Base-by-base conservation (phyloP, 2,329 filamentous ascomycete species). In the Penicillium brevicompactum region DNA sequence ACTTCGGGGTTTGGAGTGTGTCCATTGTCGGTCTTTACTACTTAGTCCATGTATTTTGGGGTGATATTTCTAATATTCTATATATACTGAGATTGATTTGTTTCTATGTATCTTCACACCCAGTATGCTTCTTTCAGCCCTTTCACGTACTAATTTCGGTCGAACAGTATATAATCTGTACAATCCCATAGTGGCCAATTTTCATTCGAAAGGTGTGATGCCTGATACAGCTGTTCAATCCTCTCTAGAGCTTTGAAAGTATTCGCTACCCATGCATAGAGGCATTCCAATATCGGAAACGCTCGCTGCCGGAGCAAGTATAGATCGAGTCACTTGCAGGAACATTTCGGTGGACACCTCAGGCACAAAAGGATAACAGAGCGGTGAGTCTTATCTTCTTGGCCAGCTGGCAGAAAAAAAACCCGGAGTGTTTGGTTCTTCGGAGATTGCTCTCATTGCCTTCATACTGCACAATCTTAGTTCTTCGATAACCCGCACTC, bases 361-460 rank as follows among this genome's bases (percentile, higher is more conserved):
- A 37, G n/a, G 6, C 34, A 14, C 11, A 6, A n/a, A 3, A 2
- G 31, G 51, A 53, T 49, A 53, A 44, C 18, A 27, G 44, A 49
- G 60, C 60, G 60, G 60, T 63, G 50, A 51, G 22, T 13, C 32
- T 10, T 22, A 49, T 30, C 44, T 42, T 18, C 32, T 14, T 8
- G 32, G 8, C 10, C 24, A 27, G 31, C 8, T 13, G 51, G 56
- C 61, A 56, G 50, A 61, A 65, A 60, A 63, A 55, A 51, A 55
- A 58, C 11, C 32, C 44, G 43, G 45, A 55, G 42, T 21, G 42
- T 53, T 52, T 31, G 43, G 14, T 13, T 5, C n/a, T 13, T 14
- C 22, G 30, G 21, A 30, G 13, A 16, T n/a, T 11, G 22, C 13
- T 34, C 32, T 50, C 45, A 38, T 41, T 32, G 27, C 18, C 4